Evolutionary conservation across 2,329 filamentous ascomycete species (phyloP).

Genomic region (Remersonia thermophila): DNA sequence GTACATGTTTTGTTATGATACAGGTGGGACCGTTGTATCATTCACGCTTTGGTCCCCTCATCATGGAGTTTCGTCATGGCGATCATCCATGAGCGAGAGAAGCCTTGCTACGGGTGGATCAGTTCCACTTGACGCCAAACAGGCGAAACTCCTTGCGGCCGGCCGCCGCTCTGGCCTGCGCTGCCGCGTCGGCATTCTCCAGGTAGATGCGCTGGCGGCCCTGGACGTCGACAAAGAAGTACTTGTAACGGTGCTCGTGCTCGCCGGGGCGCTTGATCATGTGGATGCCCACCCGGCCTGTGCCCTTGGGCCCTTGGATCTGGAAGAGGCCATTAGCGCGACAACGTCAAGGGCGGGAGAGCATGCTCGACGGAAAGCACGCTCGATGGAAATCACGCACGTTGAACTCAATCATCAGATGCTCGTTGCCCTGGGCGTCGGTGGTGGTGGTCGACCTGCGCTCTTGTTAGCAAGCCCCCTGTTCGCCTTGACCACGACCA

Average conservation of each 20-base stretch:
- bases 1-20: no score
- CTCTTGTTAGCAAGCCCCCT: not conserved
- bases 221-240: constrained; percentile 68
- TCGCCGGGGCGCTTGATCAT: constrained; percentile 56
- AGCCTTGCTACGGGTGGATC: no score
- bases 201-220: constrained; percentile 56
- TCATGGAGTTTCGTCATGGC: no score
- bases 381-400: constrained; percentile 38
- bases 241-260: constrained; percentile 62
- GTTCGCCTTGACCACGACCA: not conserved
- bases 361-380: no score
- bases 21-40: no score
- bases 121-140: constrained; percentile 50
- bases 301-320: constrained; percentile 65
- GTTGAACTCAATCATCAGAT: constrained; percentile 76
- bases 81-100: no score
- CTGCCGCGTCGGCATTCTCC: constrained; percentile 41
- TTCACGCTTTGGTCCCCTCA: no score
- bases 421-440: constrained; percentile 64
- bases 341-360: not conserved
- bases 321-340: constrained; percentile 25
- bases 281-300: constrained; percentile 65
- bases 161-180: constrained; percentile 12
- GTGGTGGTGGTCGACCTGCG: constrained; percentile 53
- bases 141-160: constrained; percentile 37